Base-by-base conservation (phyloP, 768 basidiomycete species). In the Solioccasus polychromus region DNA sequence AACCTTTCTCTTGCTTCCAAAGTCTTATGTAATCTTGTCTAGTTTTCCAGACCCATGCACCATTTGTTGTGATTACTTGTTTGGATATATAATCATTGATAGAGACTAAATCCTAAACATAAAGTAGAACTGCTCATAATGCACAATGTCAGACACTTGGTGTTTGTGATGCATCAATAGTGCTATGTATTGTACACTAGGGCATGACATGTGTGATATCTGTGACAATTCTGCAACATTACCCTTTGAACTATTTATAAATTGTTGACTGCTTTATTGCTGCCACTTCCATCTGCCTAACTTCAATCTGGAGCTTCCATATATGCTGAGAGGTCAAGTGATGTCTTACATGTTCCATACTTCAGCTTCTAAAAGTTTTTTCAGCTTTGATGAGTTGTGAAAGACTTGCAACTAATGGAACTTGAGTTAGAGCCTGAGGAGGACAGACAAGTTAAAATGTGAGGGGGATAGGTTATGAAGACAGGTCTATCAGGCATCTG, bases 61-160 rank as follows among this genome's bases (percentile, higher is more conserved):
- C n/a, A n/a, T n/a, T n/a, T n/a, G n/a, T n/a, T n/a, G n/a, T n/a
- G n/a, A n/a, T n/a, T n/a, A n/a, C n/a, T n/a, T n/a, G n/a, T n/a
- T n/a, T n/a, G n/a, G n/a, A n/a, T n/a, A n/a, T n/a, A n/a, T n/a
- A n/a, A n/a, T n/a, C n/a, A n/a, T n/a, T n/a, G n/a, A n/a, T n/a
- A n/a, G n/a, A n/a, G n/a, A n/a, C n/a, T n/a, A n/a, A n/a, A n/a
- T n/a, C n/a, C n/a, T n/a, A n/a, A n/a, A n/a, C n/a, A n/a, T 44
- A 50, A 39, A 48, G 47, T 48, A 36, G 19, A 48, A 35, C 17
- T 48, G 5, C 47, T 48, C 40, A 48, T 48, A 48, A 31, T 38
- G 47, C 40, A 48, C 42, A 24, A 26, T 8, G 19, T 48, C 17
- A 35, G 47, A 41, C 20, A 19, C 32, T 11, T 2, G 15, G 7